Evolutionary conservation across 2,329 filamentous ascomycete species (phyloP), one percentile per base, ranked within the genome.

Genomic region (Clonostachys solani): DNA sequence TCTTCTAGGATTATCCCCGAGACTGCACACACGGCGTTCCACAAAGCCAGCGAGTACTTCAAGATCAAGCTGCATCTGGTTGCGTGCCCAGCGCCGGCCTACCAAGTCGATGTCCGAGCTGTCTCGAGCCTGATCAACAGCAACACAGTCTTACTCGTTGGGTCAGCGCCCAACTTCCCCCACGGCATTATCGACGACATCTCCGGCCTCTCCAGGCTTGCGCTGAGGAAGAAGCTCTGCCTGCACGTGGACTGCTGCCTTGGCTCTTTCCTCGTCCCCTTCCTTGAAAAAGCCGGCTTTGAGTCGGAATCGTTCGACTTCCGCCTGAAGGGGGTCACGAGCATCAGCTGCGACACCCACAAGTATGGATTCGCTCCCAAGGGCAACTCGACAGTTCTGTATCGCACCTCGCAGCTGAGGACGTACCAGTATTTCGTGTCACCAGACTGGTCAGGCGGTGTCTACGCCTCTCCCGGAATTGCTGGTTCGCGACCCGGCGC

Each of bases 361-460:
- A 99, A 99, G 68, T 99, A 99, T 65, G 94, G 94, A 36, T 99
- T 99, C 63, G 94, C 94, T 2, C 94, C 94, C 46, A 99, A 99
- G 73, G 94, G 94, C 56, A 99, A 95, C 77, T 94, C 87, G 45
- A 94, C 91, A 2, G 78, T 96, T 13, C 78, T 99, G 40, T 99
- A 99, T 77, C 89, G 94, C 57, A 87, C 83, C 42, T 79, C 84
- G 34, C 72, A 80, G 42, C 80, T 95, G 54, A 84, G 94, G 56
- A 83, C 83, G 48, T 92, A 96, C 68, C 94, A 99, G 69, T 99
- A 99, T 77, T 99, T 96, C 68, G 86, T 99, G 63, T 89, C 86
- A 33, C 87, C 94, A 7, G 89, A 95, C 69, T 99, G 94, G 94
- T 84, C 87, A 10, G 94, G 94, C 50, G 94, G 94, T 58, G 91